Base-by-base conservation (phyloP, 371 early-diverging fungal species). In the Rhizopus delemar region DNA sequence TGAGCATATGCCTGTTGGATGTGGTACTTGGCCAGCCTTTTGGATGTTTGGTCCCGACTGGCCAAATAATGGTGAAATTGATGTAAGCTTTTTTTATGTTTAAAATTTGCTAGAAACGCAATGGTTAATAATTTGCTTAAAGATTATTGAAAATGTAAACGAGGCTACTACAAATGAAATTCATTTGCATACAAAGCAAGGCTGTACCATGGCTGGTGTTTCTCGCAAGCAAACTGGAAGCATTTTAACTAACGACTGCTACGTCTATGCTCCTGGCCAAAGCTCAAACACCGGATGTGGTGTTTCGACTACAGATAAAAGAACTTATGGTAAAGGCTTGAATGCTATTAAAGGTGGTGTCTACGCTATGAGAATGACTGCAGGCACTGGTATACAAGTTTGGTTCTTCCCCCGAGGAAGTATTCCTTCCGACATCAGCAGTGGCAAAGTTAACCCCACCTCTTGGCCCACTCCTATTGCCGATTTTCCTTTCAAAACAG, bases 81-180 rank as follows among this genome's bases (percentile, higher is more conserved):
- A 63, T 58, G 60, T 56, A 56, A 57, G 22, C 22, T 22, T 22
- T 22, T 22, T 22, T 22, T 22, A 22, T 22, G 2, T 22, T 22
- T 22, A 2, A 22, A 22, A 22, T 22, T 22, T 22, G 22, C 22
- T 22, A 22, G 22, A 22, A 22, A 22, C 2, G 22, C 22, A 22
- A 22, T 22, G 2, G 22, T 2, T 22, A 22, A 22, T 22, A 2
- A 22, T 36, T 46, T 73, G 22, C 22, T 22, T 22, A 22, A 22
- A 79, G 62, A 66, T 76, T n/a, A 50, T 75, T 5, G 77, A 76
- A 60, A 73, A 73, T 28, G 62, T 70, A 31, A 76, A 79, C 51
- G 32, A n/a, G 9, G 46, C 64, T 1, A 57, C 59, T 13, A 16
- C 22, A 15, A 71, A 75, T 56, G 28, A 39, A 34, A 46, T 63